A percentile compares a stretch with the other conserved stretches of the same genome.
phyloP scores from a whole-genome alignment of 495 filamentous ascomycete genomes.

The Podospora comata region DNA sequence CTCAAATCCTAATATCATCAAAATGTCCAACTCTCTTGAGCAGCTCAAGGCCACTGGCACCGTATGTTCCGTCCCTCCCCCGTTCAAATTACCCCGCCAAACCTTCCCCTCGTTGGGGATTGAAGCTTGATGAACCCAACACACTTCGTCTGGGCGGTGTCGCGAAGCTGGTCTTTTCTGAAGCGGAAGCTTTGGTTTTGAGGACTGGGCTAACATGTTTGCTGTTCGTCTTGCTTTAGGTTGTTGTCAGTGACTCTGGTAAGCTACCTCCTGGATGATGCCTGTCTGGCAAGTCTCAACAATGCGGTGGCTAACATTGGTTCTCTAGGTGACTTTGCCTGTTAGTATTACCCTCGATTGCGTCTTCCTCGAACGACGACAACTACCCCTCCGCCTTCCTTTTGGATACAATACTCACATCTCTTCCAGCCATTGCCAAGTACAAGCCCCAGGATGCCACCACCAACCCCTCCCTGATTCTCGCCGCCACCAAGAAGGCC shows the following conservation, averaged over 20 bases:
- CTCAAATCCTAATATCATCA: conserved; percentile 27
- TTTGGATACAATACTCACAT: conserved; percentile 32
- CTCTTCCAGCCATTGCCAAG: conserved; percentile 80
- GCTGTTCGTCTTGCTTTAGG: conserved; percentile 44
- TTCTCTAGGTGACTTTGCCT: conserved; percentile 69
- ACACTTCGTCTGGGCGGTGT: not conserved
- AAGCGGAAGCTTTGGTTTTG: not conserved
- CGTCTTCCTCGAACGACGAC: not conserved
- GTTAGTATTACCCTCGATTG: conserved; percentile 48
- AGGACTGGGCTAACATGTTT: not conserved
- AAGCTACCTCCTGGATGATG: conserved; percentile 40
- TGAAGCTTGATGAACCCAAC: conserved; percentile 14
- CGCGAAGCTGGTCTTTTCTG: not conserved
- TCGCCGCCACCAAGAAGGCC: conserved; percentile 95
- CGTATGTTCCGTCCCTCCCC: conserved; percentile 53
- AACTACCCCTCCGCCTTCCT: not conserved
- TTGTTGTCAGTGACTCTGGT: conserved; percentile 96
- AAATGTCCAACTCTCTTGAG: conserved; percentile 84
- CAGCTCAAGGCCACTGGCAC: conserved; percentile 96
- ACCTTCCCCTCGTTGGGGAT: conserved; percentile 21
- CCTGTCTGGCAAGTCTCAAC: not conserved
- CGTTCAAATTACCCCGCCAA: conserved; percentile 39
- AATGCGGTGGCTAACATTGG: conserved; percentile 15
- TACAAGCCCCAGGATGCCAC: conserved; percentile 99
- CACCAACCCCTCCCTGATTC: conserved; percentile 97